A percentile compares a stretch with the other conserved stretches of the same genome.
Conservation (phyloP, 192 early-diverging fungal species). For the Backusella parvicylindrica region DNA sequence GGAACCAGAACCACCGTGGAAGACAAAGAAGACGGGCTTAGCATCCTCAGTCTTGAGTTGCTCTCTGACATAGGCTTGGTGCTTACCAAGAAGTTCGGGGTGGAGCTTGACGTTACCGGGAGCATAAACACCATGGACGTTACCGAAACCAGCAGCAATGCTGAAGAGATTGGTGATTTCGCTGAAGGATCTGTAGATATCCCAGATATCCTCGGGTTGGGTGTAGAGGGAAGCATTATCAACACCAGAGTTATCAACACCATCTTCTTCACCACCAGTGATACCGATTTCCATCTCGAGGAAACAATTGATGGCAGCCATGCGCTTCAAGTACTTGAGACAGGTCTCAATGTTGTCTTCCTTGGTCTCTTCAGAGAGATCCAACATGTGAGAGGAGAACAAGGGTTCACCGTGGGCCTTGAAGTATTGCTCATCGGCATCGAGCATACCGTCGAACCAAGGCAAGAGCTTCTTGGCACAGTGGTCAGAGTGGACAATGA, state of each 20-base stretch:
- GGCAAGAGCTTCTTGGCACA: slow-evolving; percentile 96
- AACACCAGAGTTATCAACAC: slow-evolving; percentile 92
- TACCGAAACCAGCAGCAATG: slow-evolving; percentile 71
- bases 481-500: slow-evolving; percentile 91
- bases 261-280: slow-evolving; percentile 98
- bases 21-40: slow-evolving; percentile 93
- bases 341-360: slow-evolving; percentile 91
- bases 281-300: slow-evolving; percentile 79
- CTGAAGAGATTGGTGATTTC: slow-evolving; percentile 87
- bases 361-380: slow-evolving; percentile 94
- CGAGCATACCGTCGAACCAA: slow-evolving; percentile 94
- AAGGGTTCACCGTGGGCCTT: slow-evolving; percentile 89
- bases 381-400: slow-evolving; percentile 98
- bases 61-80: slow-evolving; percentile 79
- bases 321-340: slow-evolving; percentile 88
- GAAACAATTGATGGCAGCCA: slow-evolving; percentile 81
- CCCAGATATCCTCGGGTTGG: slow-evolving; percentile 93
- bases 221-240: slow-evolving; percentile 92
- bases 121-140: slow-evolving; percentile 79
- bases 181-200: slow-evolving; percentile 87
- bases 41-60: slow-evolving; percentile 53
- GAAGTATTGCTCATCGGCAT: slow-evolving; percentile 93
- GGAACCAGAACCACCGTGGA: slow-evolving; percentile 96
- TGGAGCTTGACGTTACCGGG: slow-evolving; percentile 94
- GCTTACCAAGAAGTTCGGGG: slow-evolving; percentile 89